A percentile compares a stretch with the other conserved stretches of the same genome.
Evolutionary conservation across 768 basidiomycete genomes (phyloP).

Genomic region (Coprinopsis cinerea): DNA sequence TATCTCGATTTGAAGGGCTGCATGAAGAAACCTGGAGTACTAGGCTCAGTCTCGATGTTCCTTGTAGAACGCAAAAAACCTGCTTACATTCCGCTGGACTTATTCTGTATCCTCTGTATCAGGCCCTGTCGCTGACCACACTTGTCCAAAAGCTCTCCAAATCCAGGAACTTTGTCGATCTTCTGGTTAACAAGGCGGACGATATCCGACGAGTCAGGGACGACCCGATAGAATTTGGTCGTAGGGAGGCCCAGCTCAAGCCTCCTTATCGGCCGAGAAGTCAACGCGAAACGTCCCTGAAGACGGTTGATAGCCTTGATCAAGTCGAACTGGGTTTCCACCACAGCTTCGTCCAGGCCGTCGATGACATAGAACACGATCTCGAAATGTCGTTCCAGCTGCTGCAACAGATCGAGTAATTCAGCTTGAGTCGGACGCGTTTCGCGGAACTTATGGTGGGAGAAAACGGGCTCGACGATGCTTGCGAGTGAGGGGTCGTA

Average conservation of each 20-base stretch:
- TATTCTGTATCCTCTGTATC: background rate
- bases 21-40: slow-evolving; percentile 5
- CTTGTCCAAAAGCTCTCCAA: background rate
- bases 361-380: background rate
- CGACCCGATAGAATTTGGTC: background rate
- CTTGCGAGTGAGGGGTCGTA: background rate
- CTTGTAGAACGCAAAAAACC: too few species aligned
- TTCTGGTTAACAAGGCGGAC: background rate
- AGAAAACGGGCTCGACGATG: background rate
- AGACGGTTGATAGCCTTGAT: background rate
- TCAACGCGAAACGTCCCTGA: background rate
- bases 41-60: background rate
- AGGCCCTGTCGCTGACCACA: background rate
- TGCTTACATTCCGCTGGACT: slow-evolving; percentile 1
- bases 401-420: background rate
- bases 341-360: background rate
- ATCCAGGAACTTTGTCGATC: background rate
- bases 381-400: background rate
- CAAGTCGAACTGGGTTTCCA: background rate
- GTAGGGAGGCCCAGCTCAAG: background rate
- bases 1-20: background rate
- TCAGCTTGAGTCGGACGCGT: background rate
- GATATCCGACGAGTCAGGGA: background rate
- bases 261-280: background rate
- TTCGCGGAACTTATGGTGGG: background rate